phyloP scores from a whole-genome alignment of 2,329 filamentous ascomycete species.

The Juglanconis sp. region DNA sequence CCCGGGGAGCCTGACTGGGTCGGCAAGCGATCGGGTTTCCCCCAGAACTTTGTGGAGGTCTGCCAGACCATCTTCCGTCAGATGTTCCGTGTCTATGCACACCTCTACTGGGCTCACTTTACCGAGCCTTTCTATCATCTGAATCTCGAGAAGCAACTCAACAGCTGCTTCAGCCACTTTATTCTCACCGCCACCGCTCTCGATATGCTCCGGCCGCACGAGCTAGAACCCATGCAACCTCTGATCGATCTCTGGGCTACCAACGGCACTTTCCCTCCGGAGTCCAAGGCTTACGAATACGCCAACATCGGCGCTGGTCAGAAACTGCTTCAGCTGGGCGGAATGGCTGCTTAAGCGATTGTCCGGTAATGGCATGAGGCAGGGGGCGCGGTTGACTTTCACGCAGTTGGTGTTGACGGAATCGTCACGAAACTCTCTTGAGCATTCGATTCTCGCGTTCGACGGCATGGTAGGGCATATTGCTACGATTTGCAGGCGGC shows the following conservation, averaged over 20 bases:
- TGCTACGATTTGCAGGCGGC: conserved; percentile 1
- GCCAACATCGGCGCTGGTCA: conserved; percentile 61
- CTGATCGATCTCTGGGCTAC: conserved; percentile 88
- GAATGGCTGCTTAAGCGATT: neutral
- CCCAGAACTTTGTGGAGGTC: conserved; percentile 81
- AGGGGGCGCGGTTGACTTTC: neutral
- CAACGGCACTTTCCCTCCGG: conserved; percentile 80
- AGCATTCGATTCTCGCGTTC: neutral
- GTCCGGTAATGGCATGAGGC: neutral
- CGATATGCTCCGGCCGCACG: conserved; percentile 81
- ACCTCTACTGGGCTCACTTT: conserved; percentile 97
- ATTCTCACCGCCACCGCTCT: conserved; percentile 76
- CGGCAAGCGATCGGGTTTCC: conserved; percentile 90
- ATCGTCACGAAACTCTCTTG: neutral
- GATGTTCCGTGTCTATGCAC: conserved; percentile 98
- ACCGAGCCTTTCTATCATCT: conserved; percentile 79
- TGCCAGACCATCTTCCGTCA: conserved; percentile 94
- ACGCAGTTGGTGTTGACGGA: conserved; percentile 6
- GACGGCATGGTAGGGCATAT: neutral
- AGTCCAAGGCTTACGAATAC: conserved; percentile 65
- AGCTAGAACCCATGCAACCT: conserved; percentile 94
- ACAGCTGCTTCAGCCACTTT: conserved; percentile 86
- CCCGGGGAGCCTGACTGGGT: conserved; percentile 70
- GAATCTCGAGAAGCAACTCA: conserved; percentile 75
- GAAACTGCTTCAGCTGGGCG: conserved; percentile 49